These are phyloP conservation scores for Penicillium oxalicum DNA, from an alignment of 2,329 filamentous ascomycete genomes.

Conservation along the genomic window DNA sequence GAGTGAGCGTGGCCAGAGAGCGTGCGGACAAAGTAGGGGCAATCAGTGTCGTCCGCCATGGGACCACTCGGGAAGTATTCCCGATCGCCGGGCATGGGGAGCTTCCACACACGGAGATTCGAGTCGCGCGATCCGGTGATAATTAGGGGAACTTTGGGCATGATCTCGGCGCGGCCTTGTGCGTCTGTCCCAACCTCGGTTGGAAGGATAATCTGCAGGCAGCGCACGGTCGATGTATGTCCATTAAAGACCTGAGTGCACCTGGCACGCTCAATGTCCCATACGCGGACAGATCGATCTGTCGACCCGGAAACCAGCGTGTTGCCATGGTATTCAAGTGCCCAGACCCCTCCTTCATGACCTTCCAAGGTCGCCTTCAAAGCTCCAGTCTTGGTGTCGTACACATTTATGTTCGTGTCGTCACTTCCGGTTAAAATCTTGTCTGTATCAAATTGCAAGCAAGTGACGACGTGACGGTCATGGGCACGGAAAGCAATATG, in stretches of 20 bases:
- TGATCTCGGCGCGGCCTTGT: slow-evolving; percentile 72
- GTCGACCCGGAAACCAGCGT: slow-evolving; percentile 93
- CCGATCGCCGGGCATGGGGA: slow-evolving; percentile 73
- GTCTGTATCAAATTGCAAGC: slow-evolving; percentile 93
- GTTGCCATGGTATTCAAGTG: slow-evolving; percentile 91
- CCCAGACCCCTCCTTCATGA: slow-evolving; percentile 97
- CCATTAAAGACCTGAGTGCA: slow-evolving; percentile 96
- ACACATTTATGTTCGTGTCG: slow-evolving; percentile 95
- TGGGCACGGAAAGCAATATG: slow-evolving; percentile 97
- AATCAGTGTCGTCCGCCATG: slow-evolving; percentile 67
- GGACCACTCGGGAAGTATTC: slow-evolving; percentile 74
- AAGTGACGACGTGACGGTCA: slow-evolving; percentile 93
- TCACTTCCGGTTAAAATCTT: slow-evolving; percentile 98
- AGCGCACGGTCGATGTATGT: slow-evolving; percentile 94
- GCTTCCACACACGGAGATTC: slow-evolving; percentile 86
- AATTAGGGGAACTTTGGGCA: slow-evolving; percentile 90
- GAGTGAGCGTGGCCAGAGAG: slow-evolving; percentile 85
- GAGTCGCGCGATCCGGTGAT: slow-evolving; percentile 96
- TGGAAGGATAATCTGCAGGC: slow-evolving; percentile 88
- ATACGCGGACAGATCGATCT: slow-evolving; percentile 95
- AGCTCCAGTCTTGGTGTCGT: slow-evolving; percentile 91
- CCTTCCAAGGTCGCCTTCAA: slow-evolving; percentile 78
- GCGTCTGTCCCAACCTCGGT: slow-evolving; percentile 65
- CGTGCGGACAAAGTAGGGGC: slow-evolving; percentile 88
- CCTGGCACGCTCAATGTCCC: slow-evolving; percentile 90